Evolutionary conservation across 23 red algal species (phyloP), one percentile per base, ranked within the genome.

Genomic region (Gracilaria domingensis): DNA sequence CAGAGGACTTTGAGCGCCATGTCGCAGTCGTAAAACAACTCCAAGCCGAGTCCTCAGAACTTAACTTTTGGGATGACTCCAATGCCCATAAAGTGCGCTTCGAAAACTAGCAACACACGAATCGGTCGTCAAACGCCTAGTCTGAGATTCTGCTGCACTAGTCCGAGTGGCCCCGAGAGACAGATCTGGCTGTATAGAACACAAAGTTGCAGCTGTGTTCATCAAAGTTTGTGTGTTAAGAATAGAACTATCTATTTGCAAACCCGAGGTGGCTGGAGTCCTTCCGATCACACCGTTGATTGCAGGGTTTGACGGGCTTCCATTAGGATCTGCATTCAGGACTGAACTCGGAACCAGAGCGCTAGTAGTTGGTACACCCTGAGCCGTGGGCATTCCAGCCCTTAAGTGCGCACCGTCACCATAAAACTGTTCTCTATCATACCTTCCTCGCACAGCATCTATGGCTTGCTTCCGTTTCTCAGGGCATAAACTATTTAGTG

Each of bases 21-120:
- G 8, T 17, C 7, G 93, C 86, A 11, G 79, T 53, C 49, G 62
- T 84, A 33, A 60, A 64, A 9, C 60, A 87, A 53, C 48, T 93
- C 39, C 81, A 96, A 55, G 48, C 67, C 17, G 82, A 57, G 28
- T 80, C 81, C 8, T 24, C 37, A 20, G 60, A 50, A 37, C 50
- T 57, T n/a, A 42, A 26, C 13, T 96, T 98, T 49, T 98, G 96
- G 96, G 83, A 93, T 50, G 65, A 98, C 89, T 37, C 75, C 18
- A 70, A 3, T 12, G 34, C 70, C 12, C 96, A 12, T 86, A 81
- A 18, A 66, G 37, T 2, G 16, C 55, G 28, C 75, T 98, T 17
- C 62, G 69, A 66, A 40, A 44, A 73, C 88, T 98, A 21, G 88
- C 88, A 7, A 37, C 18, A 14, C 90, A 93, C 71, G 76, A 94